phyloP scores from a whole-genome alignment of 2,329 filamentous ascomycete species.

The Nannizzia gypsea region DNA sequence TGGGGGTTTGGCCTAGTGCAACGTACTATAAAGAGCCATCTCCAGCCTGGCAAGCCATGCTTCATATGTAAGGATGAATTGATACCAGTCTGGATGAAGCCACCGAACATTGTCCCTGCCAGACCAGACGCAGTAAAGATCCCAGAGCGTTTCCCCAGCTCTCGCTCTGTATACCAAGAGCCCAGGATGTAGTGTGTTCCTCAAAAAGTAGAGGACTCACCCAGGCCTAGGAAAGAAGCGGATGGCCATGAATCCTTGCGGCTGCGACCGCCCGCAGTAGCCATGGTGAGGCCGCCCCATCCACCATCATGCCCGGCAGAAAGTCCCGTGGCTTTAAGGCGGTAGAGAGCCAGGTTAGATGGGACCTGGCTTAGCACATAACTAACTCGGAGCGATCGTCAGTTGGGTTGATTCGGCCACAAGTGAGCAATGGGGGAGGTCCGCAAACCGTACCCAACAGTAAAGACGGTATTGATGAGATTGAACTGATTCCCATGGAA shows the following conservation, averaged over 20 bases:
- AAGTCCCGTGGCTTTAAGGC: slow-evolving; percentile 20
- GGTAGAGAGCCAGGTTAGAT: slow-evolving; percentile 28
- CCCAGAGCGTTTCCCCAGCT: slow-evolving; percentile 28
- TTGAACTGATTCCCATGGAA: slow-evolving; percentile 29
- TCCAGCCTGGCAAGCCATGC: slow-evolving; percentile 23
- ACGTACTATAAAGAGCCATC: slow-evolving; percentile 29
- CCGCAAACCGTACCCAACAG: slow-evolving; percentile 27
- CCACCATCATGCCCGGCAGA: slow-evolving; percentile 21
- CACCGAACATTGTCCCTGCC: slow-evolving; percentile 28
- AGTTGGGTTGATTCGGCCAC: not conserved
- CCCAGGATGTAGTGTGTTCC: slow-evolving; percentile 31
- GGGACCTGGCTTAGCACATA: slow-evolving; percentile 37
- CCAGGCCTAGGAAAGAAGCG: slow-evolving; percentile 29
- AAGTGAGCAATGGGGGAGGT: too few relatives aligned
- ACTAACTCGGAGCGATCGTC: slow-evolving; percentile 2
- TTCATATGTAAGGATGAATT: slow-evolving; percentile 21
- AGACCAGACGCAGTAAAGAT: slow-evolving; percentile 27
- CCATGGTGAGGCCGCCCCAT: slow-evolving; percentile 25
- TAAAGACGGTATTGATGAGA: slow-evolving; percentile 31
- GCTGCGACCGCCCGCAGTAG: slow-evolving; percentile 21
- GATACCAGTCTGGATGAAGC: slow-evolving; percentile 28
- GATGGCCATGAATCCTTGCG: slow-evolving; percentile 24
- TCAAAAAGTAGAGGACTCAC: slow-evolving; percentile 23
- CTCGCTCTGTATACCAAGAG: slow-evolving; percentile 34
- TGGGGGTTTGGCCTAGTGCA: not conserved